These are phyloP conservation scores for Pichia kudriavzevii DNA, from an alignment of 1,139 yeast species.

Conservation along the genomic window DNA sequence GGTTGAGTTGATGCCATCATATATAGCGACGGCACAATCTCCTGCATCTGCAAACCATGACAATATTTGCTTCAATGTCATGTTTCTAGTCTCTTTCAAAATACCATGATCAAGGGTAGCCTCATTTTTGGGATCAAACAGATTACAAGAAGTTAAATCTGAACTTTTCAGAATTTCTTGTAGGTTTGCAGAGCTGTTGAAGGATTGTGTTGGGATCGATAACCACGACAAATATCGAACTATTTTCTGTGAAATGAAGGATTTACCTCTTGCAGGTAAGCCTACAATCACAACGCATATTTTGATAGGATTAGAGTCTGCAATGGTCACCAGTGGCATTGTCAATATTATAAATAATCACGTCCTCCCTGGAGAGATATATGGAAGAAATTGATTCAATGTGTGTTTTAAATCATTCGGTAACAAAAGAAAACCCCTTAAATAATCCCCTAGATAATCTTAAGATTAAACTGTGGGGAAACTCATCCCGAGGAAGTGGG, in stretches of 20 bases:
- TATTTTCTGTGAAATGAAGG: constrained; percentile 72
- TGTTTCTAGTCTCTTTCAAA: constrained; percentile 4
- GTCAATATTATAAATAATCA: too few relatives aligned
- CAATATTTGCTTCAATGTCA: constrained; percentile 78
- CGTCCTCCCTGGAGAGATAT: too few relatives aligned
- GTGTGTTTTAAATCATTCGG: too few relatives aligned
- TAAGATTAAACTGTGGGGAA: too few relatives aligned
- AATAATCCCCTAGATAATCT: too few relatives aligned
- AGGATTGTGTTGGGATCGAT: constrained; percentile 77
- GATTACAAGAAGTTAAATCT: constrained; percentile 5
- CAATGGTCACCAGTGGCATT: constrained; percentile 71
- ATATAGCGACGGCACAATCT: constrained; percentile 76
- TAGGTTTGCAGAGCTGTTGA: constrained; percentile 70
- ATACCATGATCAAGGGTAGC: constrained; percentile 36
- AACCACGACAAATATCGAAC: constrained; percentile 91
- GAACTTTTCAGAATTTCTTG: constrained; percentile 6
- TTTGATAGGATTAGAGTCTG: constrained; percentile 63
- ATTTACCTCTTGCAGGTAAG: constrained; percentile 68
- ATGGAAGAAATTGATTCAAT: too few relatives aligned
- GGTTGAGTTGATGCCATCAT: constrained; percentile 85
- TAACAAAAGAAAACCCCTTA: too few relatives aligned
- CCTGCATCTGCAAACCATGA: constrained; percentile 74
- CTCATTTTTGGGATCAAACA: constrained; percentile 43
- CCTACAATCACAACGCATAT: constrained; percentile 77
- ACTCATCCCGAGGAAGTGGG: too few relatives aligned